These are phyloP conservation scores for Lipomyces chichibuensis DNA, from an alignment of 805 yeast genomes.

Conservation along the genomic window DNA sequence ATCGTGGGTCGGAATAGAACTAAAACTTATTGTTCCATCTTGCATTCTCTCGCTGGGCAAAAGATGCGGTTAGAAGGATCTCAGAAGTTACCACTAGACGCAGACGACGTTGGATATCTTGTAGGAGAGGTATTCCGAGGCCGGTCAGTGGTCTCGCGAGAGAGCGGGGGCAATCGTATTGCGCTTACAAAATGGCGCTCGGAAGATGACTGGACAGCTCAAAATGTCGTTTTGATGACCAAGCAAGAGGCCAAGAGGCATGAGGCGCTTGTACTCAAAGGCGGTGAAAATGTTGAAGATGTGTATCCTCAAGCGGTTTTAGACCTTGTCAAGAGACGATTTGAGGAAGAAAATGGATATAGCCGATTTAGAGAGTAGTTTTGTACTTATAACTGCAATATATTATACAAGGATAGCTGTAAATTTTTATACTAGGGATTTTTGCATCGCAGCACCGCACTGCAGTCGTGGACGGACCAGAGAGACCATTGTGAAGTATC, in stretches of 20 bases:
- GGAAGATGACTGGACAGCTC: slow-evolving; percentile 60
- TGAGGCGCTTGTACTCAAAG: slow-evolving; percentile 66
- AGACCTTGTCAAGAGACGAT: slow-evolving; percentile 61
- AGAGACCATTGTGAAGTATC: no score
- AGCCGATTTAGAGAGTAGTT: slow-evolving; percentile 53
- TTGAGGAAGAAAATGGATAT: slow-evolving; percentile 75
- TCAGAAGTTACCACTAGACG: slow-evolving; percentile 66
- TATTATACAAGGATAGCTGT: neutral
- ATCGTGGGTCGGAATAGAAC: slow-evolving; percentile 86
- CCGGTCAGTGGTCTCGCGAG: slow-evolving; percentile 73
- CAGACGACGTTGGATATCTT: slow-evolving; percentile 76
- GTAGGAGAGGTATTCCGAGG: slow-evolving; percentile 93
- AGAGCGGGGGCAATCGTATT: slow-evolving; percentile 73
- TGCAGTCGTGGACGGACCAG: no score
- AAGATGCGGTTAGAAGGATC: slow-evolving; percentile 71
- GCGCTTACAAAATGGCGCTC: slow-evolving; percentile 88
- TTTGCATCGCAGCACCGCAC: no score
- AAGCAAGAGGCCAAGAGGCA: slow-evolving; percentile 83
- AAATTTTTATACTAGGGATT: neutral
- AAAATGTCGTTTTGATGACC: slow-evolving; percentile 85
- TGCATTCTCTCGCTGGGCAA: slow-evolving; percentile 85
- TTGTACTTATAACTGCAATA: neutral
- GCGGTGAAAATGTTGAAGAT: slow-evolving; percentile 48
- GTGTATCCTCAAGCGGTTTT: slow-evolving; percentile 66
- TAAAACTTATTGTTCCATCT: slow-evolving; percentile 80